A percentile compares a stretch with the other conserved stretches of the same genome.
phyloP scores from a whole-genome alignment of 2,329 filamentous ascomycete genomes.

The Fusarium sp. region DNA sequence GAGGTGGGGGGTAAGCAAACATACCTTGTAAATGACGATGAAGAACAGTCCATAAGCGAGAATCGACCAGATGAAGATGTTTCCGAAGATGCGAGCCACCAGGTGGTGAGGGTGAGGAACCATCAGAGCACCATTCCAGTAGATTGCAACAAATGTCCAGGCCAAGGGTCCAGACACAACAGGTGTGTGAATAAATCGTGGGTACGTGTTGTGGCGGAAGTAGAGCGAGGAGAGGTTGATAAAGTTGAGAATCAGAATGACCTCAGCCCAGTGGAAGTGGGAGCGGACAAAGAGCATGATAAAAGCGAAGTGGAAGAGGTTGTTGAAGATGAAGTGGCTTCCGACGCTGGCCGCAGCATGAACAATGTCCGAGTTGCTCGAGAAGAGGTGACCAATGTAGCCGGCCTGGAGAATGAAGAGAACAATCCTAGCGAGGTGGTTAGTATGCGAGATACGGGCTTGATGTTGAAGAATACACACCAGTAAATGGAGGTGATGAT shows the following conservation, averaged over 20 bases:
- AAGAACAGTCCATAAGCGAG: slow-evolving; percentile 84
- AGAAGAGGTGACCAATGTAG: slow-evolving; percentile 85
- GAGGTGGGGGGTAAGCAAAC: slow-evolving; percentile 29
- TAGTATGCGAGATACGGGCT: slow-evolving; percentile 5
- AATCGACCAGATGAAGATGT: slow-evolving; percentile 90
- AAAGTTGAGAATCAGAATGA: slow-evolving; percentile 85
- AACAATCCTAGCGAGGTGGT: slow-evolving; percentile 67
- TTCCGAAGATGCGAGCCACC: slow-evolving; percentile 84
- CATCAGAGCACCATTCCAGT: slow-evolving; percentile 90
- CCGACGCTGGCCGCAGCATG: slow-evolving; percentile 82
- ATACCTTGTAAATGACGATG: slow-evolving; percentile 78
- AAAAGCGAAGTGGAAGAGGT: slow-evolving; percentile 85
- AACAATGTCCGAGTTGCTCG: slow-evolving; percentile 72
- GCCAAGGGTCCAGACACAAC: slow-evolving; percentile 82
- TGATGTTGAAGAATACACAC: slow-evolving; percentile 58
- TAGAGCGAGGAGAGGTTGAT: slow-evolving; percentile 85
- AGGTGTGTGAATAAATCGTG: slow-evolving; percentile 82
- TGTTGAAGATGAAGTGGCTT: slow-evolving; percentile 88
- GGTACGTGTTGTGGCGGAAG: slow-evolving; percentile 81
- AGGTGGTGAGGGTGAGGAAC: slow-evolving; percentile 77
- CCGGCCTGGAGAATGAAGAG: slow-evolving; percentile 82
- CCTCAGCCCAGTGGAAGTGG: slow-evolving; percentile 81
- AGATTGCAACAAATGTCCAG: slow-evolving; percentile 89
- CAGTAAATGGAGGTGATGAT: slow-evolving; percentile 81
- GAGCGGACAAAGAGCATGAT: slow-evolving; percentile 85